Base-by-base conservation (phyloP, 1,139 yeast species). In the Yamadazyma songkhlaensis region DNA sequence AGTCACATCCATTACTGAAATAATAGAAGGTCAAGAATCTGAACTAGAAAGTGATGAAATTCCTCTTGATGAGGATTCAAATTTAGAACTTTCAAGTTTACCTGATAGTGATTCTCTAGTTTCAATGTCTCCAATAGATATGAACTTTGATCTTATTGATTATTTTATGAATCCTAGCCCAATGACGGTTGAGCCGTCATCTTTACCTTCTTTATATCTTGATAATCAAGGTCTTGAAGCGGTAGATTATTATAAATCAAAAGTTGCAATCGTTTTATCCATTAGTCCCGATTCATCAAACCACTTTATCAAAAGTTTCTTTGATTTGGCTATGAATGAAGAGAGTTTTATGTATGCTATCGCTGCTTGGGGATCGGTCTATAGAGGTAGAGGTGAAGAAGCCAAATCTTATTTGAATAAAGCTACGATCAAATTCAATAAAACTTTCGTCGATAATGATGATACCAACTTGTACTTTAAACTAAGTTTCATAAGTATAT, bases 281-380 rank as follows among this genome's bases (percentile, higher is more conserved):
- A 45, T 59, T 30, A 56, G 63, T n/a, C 55, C 62, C 1, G 60
- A 55, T 11, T 57, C 65, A n/a, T 64, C 64, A 35, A 72, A 73
- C 48, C 73, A 69, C 44, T 74, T 68, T 42, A 47, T 62, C 13
- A 62, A 68, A 38, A 68, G 74, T 20, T 70, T 69, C 31, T 48
- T 67, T 34, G 54, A 62, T 12, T 49, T 71, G n/a, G 76, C 79
- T 0, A 47, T 60, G 9, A 51, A 54, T 11, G 70, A 72, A 35
- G 70, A 65, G 36, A 52, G 69, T 2, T 57, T 71, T 20, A 56
- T 69, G 39, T 60, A 67, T 44, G 73, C 72, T 2, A 45, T 74
- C 9, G 72, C 74, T 1, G 73, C 75, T 0, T 74, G 79, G 79
- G 61, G 61, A 6, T 57, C 59, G 4, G 40, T 57, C 3, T 55